Evolutionary conservation across 2,329 filamentous ascomycete species (phyloP).

Genomic region (Nigrospora osmanthi): DNA sequence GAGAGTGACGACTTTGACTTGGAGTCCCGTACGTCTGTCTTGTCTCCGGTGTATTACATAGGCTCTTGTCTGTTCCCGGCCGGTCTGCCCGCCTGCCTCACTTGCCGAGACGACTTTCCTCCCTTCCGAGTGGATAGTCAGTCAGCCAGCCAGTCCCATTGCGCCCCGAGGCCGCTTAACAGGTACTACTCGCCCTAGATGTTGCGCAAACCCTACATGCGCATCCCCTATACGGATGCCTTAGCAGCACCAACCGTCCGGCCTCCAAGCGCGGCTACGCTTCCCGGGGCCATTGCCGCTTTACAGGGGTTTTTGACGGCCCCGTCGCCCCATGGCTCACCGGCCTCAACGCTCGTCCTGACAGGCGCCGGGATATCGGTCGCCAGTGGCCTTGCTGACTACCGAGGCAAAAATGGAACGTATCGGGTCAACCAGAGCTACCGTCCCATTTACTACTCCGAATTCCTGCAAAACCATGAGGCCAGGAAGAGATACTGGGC

Average conservation of each 20-base stretch:
- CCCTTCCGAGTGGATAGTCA: too few species aligned
- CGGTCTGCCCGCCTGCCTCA: too few species aligned
- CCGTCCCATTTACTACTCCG: conserved; percentile 85
- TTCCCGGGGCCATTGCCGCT: conserved; percentile 68
- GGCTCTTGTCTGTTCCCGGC: too few species aligned
- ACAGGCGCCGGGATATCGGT: conserved; percentile 91
- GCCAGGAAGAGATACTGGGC: conserved; percentile 93
- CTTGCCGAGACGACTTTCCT: too few species aligned
- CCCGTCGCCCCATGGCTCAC: conserved; percentile 41
- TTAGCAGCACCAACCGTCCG: conserved; percentile 69
- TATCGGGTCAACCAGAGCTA: conserved; percentile 89
- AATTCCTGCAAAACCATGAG: conserved; percentile 77
- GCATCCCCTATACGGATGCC: conserved; percentile 84
- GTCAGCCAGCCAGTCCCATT: too few species aligned
- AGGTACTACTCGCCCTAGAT: conserved; percentile 5
- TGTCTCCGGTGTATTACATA: too few species aligned
- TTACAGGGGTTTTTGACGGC: conserved; percentile 68
- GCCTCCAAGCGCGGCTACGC: conserved; percentile 61
- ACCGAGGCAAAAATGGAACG: conserved; percentile 81
- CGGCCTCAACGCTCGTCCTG: conserved; percentile 40
- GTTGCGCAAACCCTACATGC: conserved; percentile 65
- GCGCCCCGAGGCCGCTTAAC: neutral
- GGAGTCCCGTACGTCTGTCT: neutral
- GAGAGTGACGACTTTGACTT: neutral
- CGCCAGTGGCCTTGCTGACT: conserved; percentile 87